phyloP scores from a whole-genome alignment of 805 yeast genomes.

The Zygosaccharomyces bailii region DNA sequence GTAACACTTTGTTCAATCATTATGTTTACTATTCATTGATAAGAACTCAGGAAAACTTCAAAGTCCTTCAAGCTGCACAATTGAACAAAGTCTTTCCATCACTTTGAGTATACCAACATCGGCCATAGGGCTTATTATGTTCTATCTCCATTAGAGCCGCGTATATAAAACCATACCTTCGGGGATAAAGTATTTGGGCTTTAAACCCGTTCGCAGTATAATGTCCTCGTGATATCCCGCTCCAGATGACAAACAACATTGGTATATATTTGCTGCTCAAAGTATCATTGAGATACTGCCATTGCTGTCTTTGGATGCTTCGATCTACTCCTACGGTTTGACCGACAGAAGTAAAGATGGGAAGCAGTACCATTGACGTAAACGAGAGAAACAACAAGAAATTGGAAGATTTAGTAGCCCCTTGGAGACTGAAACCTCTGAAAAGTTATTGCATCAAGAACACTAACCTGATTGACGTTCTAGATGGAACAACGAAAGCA shows the following conservation, averaged over 20 bases:
- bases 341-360: not conserved
- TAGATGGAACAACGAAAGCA: constrained; percentile 4
- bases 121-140: too few relatives aligned
- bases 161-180: too few relatives aligned
- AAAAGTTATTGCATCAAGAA: constrained; percentile 12
- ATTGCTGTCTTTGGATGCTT: too few relatives aligned
- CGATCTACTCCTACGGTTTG: not conserved
- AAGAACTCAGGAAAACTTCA: too few relatives aligned
- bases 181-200: too few relatives aligned
- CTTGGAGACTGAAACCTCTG: constrained; percentile 6
- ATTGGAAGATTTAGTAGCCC: constrained; percentile 10
- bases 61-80: too few relatives aligned
- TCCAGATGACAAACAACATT: not conserved
- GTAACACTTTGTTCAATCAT: too few relatives aligned
- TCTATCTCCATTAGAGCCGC: too few relatives aligned
- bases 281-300: not conserved
- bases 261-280: not conserved
- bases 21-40: too few relatives aligned
- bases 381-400: constrained; percentile 13
- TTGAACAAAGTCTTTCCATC: too few relatives aligned
- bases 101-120: too few relatives aligned
- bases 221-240: not conserved
- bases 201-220: not conserved
- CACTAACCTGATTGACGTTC: constrained; percentile 14
- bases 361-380: constrained; percentile 7